phyloP scores from a whole-genome alignment of 108 stramenopile species.

The Nitzschia sp. region DNA sequence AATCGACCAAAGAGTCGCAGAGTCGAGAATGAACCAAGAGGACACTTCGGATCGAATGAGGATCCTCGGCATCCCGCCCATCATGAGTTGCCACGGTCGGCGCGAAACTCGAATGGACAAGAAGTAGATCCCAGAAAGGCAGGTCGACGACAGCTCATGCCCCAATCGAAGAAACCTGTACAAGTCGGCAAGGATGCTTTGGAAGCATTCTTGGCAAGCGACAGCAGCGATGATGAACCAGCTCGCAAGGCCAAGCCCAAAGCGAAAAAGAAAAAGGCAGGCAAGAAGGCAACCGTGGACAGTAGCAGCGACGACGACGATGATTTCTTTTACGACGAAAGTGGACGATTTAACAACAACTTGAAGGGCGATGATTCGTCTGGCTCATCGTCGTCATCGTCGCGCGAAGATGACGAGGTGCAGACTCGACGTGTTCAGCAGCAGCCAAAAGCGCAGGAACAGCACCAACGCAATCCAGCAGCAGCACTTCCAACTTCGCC shows the following conservation, averaged over 20 bases:
- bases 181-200: constrained; percentile 34
- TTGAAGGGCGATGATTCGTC: constrained; percentile 20
- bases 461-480: neutral
- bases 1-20: neutral
- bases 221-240: constrained; percentile 38
- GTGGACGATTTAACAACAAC: constrained; percentile 20
- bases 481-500: neutral
- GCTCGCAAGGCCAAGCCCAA: neutral
- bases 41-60: neutral
- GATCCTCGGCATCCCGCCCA: neutral
- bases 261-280: neutral
- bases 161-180: neutral
- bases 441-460: neutral
- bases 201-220: constrained; percentile 56
- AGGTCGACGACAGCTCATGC: constrained; percentile 3
- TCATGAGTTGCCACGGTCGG: neutral
- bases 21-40: too few relatives aligned
- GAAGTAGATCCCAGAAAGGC: neutral
- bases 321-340: constrained; percentile 44
- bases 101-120: neutral
- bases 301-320: constrained; percentile 45
- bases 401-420: neutral
- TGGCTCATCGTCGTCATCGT: neutral
- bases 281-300: neutral
- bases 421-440: neutral